Evolutionary conservation across 106 monocot species (phyloP).

Genomic region (Triglochin maritima): DNA sequence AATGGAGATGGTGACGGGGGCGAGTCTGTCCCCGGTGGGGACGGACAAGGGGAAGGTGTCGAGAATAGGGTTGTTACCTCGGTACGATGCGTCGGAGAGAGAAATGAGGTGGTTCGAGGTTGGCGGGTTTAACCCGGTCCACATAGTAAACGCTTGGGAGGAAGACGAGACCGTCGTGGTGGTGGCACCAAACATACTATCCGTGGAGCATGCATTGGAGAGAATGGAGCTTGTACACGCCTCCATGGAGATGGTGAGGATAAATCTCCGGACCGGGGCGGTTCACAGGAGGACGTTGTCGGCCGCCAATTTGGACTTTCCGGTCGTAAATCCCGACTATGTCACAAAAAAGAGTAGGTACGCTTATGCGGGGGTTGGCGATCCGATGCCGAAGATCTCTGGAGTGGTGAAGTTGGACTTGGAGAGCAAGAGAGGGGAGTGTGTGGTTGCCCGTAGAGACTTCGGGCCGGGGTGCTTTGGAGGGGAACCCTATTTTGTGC

Average conservation of each 20-base stretch:
- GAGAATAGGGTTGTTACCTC: constrained; percentile 53
- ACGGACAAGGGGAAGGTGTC: constrained; percentile 51
- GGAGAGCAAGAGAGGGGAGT: not conserved
- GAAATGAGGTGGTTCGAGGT: constrained; percentile 85
- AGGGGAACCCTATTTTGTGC: constrained; percentile 30
- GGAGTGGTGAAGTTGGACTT: constrained; percentile 25
- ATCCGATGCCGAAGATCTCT: constrained; percentile 23
- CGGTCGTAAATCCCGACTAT: constrained; percentile 16
- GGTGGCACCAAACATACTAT: constrained; percentile 64
- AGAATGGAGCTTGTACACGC: constrained; percentile 42
- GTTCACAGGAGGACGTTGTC: constrained; percentile 14
- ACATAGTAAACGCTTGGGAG: constrained; percentile 79
- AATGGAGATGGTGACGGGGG: constrained; percentile 50
- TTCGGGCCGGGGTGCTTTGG: constrained; percentile 20
- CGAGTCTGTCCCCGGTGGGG: constrained; percentile 31
- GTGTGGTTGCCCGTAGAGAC: constrained; percentile 11
- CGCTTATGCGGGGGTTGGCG: constrained; percentile 13
- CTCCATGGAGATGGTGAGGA: constrained; percentile 71
- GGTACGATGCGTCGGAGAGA: constrained; percentile 48
- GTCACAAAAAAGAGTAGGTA: constrained; percentile 16
- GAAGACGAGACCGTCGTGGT: constrained; percentile 57
- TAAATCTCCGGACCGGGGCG: constrained; percentile 29
- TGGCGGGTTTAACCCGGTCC: constrained; percentile 78
- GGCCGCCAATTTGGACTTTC: constrained; percentile 15
- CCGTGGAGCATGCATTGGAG: constrained; percentile 65